Evolutionary conservation across 345 rosid genomes (phyloP).

Genomic region (Aegle marmelos): DNA sequence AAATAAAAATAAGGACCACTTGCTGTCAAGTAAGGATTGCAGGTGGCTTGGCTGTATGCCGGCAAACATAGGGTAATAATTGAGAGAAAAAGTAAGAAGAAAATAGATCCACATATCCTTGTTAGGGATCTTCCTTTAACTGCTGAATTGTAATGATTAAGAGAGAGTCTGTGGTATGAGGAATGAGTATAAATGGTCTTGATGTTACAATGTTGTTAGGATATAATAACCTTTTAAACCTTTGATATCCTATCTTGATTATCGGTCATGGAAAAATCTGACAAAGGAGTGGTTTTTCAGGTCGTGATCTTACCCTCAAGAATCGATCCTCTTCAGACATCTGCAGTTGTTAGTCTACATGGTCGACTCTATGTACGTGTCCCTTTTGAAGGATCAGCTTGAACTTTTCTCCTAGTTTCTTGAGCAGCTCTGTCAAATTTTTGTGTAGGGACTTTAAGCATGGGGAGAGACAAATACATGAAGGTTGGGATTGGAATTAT

Average conservation of each 20-base stretch:
- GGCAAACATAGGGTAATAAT: not conserved
- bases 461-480: slow-evolving; percentile 12
- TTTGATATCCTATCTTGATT: not conserved
- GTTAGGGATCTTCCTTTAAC: not conserved
- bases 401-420: slow-evolving; percentile 15
- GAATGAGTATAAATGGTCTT: not conserved
- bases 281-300: slow-evolving; percentile 33
- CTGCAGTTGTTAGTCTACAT: slow-evolving; percentile 76
- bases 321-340: slow-evolving; percentile 70
- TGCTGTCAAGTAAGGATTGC: not conserved
- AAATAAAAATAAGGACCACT: no score
- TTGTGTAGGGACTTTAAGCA: slow-evolving; percentile 15
- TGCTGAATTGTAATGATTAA: not conserved
- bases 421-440: not conserved
- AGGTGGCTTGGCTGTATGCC: not conserved
- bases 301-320: slow-evolving; percentile 66
- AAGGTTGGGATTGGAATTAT: slow-evolving; percentile 1
- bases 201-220: not conserved
- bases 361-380: slow-evolving; percentile 69
- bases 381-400: slow-evolving; percentile 48
- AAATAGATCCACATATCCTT: not conserved
- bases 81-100: not conserved
- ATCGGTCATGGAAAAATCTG: not conserved
- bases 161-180: not conserved
- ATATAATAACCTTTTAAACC: not conserved